These are phyloP conservation scores for Neopestalotiopsis rosae DNA, from an alignment of 2,329 filamentous ascomycete species.

Conservation along the genomic window DNA sequence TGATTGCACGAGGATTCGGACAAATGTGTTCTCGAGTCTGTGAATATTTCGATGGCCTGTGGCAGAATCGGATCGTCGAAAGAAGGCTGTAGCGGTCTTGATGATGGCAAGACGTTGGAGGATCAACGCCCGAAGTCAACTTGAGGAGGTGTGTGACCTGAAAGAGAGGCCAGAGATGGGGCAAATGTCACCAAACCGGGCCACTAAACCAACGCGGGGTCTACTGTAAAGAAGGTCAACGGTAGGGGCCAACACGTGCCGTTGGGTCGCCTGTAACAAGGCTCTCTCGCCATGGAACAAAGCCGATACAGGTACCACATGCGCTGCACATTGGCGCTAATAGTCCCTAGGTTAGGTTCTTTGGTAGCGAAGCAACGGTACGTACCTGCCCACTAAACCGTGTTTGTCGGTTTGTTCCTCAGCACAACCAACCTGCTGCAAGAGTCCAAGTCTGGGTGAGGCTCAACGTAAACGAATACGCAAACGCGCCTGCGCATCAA, in stretches of 20 bases:
- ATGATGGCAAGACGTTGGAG: not conserved
- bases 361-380: too few relatives aligned
- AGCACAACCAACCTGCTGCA: not conserved
- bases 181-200: not conserved
- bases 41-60: not conserved
- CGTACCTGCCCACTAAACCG: not conserved
- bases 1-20: not conserved
- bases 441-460: not conserved
- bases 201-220: conserved; percentile 4
- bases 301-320: not conserved
- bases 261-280: not conserved
- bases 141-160: conserved; percentile 1
- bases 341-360: too few relatives aligned
- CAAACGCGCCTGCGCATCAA: conserved; percentile 7
- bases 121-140: conserved; percentile 4
- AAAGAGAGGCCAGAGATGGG: conserved; percentile 2
- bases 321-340: not conserved
- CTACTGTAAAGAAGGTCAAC: not conserved
- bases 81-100: not conserved
- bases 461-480: conserved; percentile 15
- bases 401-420: not conserved
- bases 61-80: not conserved
- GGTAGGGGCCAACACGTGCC: not conserved
- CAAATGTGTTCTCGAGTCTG: not conserved
- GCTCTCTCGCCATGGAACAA: not conserved